Conservation (phyloP, 2,329 filamentous ascomycete species). For the Pseudovirgaria hyperparasitica region DNA sequence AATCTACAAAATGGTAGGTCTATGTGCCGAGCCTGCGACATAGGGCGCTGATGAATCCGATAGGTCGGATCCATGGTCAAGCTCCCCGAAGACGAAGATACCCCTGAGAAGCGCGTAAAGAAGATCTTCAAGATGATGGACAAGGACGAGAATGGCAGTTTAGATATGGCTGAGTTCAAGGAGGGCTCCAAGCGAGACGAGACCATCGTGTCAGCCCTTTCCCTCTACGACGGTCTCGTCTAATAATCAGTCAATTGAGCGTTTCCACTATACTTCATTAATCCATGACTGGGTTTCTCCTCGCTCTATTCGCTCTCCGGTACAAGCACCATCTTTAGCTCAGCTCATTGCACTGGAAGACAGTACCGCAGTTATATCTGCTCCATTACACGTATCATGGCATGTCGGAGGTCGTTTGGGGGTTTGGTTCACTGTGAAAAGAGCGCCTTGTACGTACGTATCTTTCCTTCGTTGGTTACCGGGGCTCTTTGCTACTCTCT, state of each 20-base stretch:
- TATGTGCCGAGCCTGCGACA: background rate
- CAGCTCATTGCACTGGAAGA: too few species aligned
- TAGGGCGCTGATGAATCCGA: slow-evolving; percentile 8
- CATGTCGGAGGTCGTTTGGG: too few species aligned
- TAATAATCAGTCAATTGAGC: slow-evolving; percentile 28
- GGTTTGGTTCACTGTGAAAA: too few species aligned
- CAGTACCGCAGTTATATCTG: too few species aligned
- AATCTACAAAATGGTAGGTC: slow-evolving; percentile 93
- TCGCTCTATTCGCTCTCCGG: too few species aligned
- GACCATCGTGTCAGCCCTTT: slow-evolving; percentile 94
- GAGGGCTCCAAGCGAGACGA: slow-evolving; percentile 98
- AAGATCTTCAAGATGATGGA: slow-evolving; percentile 99
- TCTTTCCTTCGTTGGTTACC: too few species aligned
- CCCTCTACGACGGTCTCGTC: slow-evolving; percentile 90
- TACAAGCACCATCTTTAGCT: too few species aligned
- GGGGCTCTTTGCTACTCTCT: too few species aligned
- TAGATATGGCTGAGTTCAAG: slow-evolving; percentile 98
- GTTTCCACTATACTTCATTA: slow-evolving; percentile 1
- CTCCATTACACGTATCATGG: too few species aligned
- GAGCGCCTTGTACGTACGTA: too few species aligned
- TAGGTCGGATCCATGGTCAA: slow-evolving; percentile 99
- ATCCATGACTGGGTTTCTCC: too few species aligned
- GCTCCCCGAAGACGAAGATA: slow-evolving; percentile 95
- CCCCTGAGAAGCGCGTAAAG: slow-evolving; percentile 90
- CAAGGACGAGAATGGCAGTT: slow-evolving; percentile 95